These are phyloP conservation scores for Rhodotorula sphaerocarpa DNA, from an alignment of 768 basidiomycete genomes.

Conservation along the genomic window DNA sequence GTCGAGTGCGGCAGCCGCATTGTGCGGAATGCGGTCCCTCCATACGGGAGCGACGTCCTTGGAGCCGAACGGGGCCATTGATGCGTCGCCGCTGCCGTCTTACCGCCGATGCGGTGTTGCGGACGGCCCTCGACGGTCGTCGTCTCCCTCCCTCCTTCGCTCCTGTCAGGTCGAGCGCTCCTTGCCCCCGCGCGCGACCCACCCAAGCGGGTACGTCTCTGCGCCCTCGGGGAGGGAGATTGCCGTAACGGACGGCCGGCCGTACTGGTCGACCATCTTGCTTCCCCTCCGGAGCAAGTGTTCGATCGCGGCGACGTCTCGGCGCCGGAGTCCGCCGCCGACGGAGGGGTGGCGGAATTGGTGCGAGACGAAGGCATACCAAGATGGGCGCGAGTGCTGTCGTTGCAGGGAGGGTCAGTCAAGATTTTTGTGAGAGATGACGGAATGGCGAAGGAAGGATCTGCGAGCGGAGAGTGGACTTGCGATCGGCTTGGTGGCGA, in stretches of 20 bases:
- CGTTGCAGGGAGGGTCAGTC: background rate
- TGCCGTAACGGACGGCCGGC: slow-evolving; percentile 20
- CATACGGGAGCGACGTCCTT: too few species aligned
- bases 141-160: too few species aligned
- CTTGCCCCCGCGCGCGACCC: slow-evolving; percentile 33
- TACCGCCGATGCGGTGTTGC: too few species aligned
- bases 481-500: slow-evolving; percentile 34
- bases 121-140: too few species aligned
- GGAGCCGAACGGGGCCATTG: too few species aligned
- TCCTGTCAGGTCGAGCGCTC: too few species aligned
- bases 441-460: background rate
- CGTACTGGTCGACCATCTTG: slow-evolving; percentile 36
- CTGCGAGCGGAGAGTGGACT: slow-evolving; percentile 3
- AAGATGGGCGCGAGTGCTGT: slow-evolving; percentile 34
- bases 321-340: slow-evolving; percentile 31
- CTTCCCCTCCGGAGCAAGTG: slow-evolving; percentile 34
- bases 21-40: too few species aligned
- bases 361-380: slow-evolving; percentile 34
- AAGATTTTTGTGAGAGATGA: too few species aligned
- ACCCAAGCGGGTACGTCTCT: slow-evolving; percentile 24
- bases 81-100: too few species aligned
- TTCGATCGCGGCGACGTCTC: slow-evolving; percentile 37
- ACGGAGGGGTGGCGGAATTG: slow-evolving; percentile 34
- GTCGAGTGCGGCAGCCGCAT: too few species aligned
- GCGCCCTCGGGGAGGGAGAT: slow-evolving; percentile 14